Conservation (phyloP, 164 flowering plant genomes). For the Houttuynia cordata region DNA sequence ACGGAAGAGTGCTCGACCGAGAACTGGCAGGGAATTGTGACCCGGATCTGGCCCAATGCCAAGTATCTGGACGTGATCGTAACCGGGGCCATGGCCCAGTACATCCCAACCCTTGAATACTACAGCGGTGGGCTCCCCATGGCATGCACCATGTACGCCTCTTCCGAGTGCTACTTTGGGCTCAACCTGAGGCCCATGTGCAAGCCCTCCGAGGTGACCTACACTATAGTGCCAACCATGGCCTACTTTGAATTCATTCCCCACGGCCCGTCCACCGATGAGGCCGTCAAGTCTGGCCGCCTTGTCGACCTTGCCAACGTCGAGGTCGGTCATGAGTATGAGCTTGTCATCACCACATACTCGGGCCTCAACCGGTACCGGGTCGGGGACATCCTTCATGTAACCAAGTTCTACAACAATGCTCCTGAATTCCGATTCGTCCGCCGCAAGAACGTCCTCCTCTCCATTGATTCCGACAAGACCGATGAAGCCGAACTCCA, state of each 20-base stretch:
- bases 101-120: constrained; percentile 31
- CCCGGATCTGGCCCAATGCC: constrained; percentile 36
- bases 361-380: constrained; percentile 56
- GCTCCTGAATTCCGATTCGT: constrained; percentile 61
- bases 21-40: constrained; percentile 31
- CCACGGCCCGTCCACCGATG: constrained; percentile 9
- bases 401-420: constrained; percentile 51
- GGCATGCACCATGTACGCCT: constrained; percentile 76
- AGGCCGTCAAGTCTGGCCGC: constrained; percentile 11
- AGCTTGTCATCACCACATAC: constrained; percentile 59
- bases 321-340: constrained; percentile 57
- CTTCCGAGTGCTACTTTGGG: constrained; percentile 73
- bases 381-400: constrained; percentile 61
- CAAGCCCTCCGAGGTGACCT: constrained; percentile 53
- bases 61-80: constrained; percentile 33
- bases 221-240: constrained; percentile 81
- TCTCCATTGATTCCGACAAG: constrained; percentile 71
- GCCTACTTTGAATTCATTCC: constrained; percentile 69
- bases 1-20: constrained; percentile 17
- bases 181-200: constrained; percentile 55
- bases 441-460: constrained; percentile 51
- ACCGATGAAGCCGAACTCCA: constrained; percentile 75
- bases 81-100: constrained; percentile 37
- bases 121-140: constrained; percentile 43
- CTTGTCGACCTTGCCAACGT: constrained; percentile 52